These are phyloP conservation scores for Nemania sp. DNA, from an alignment of 2,329 filamentous ascomycete genomes.

Conservation along the genomic window DNA sequence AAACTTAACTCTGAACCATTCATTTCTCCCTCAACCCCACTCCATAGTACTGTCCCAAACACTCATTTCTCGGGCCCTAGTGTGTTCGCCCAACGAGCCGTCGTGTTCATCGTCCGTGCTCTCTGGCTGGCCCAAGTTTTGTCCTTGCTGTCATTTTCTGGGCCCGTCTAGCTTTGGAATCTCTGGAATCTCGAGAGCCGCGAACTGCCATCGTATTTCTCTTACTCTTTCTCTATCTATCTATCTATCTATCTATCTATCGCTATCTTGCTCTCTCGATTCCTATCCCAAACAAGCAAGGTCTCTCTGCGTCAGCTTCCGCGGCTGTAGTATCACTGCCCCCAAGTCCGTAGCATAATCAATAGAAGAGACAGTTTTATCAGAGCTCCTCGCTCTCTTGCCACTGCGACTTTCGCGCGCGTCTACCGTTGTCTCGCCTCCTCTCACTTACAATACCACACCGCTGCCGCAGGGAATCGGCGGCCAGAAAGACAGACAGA, in stretches of 20 bases:
- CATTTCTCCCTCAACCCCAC: background rate
- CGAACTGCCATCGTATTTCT: slow-evolving; percentile 10
- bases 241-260: background rate
- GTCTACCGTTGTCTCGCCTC: slow-evolving; percentile 24
- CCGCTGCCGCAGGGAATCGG: slow-evolving; percentile 14
- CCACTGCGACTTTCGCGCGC: slow-evolving; percentile 20
- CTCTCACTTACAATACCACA: slow-evolving; percentile 11
- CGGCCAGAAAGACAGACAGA: background rate
- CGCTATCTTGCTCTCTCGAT: background rate
- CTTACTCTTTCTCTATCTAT: background rate
- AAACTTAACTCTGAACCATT: background rate
- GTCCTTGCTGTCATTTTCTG: slow-evolving; percentile 5
- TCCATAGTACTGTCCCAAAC: background rate
- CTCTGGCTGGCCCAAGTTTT: slow-evolving; percentile 27
- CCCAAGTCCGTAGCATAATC: slow-evolving; percentile 54
- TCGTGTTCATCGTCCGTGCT: slow-evolving; percentile 5
- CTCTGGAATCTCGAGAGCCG: too few relatives aligned
- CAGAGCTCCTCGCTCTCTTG: slow-evolving; percentile 32
- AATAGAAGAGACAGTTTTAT: slow-evolving; percentile 51
- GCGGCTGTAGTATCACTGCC: slow-evolving; percentile 22
- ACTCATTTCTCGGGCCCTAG: slow-evolving; percentile 29
- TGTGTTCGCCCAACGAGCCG: slow-evolving; percentile 21
- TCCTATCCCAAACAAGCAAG: too few relatives aligned
- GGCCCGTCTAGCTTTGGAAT: too few relatives aligned
- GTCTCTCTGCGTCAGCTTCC: background rate